phyloP scores from a whole-genome alignment of 305 asterid species.

The Fraxinus floribunda region DNA sequence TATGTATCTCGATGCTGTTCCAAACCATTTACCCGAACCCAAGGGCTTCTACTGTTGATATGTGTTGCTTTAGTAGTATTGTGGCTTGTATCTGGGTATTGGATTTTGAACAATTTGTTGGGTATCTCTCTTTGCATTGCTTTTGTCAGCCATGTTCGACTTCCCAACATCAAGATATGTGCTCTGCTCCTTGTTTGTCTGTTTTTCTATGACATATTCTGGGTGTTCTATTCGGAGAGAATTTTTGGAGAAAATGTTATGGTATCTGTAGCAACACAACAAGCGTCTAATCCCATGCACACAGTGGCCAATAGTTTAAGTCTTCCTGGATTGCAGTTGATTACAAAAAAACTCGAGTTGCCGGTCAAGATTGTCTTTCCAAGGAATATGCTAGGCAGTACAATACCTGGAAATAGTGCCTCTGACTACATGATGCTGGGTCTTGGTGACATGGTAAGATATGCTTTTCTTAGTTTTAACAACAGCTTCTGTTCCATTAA shows the following conservation, averaged over 20 bases:
- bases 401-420: constrained; percentile 65
- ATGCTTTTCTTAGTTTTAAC: neutral
- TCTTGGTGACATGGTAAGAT: constrained; percentile 93
- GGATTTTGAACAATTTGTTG: constrained; percentile 85
- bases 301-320: constrained; percentile 83
- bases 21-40: constrained; percentile 67
- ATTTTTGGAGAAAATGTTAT: constrained; percentile 90
- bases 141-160: constrained; percentile 95
- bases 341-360: constrained; percentile 81
- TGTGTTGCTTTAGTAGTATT: constrained; percentile 55
- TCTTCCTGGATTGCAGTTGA: constrained; percentile 87
- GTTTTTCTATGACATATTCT: constrained; percentile 84
- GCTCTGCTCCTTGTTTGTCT: constrained; percentile 81
- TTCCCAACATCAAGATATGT: constrained; percentile 92
- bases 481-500: neutral
- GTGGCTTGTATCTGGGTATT: constrained; percentile 88
- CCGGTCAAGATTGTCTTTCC: constrained; percentile 98
- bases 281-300: constrained; percentile 87
- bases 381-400: constrained; percentile 75
- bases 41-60: constrained; percentile 47
- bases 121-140: constrained; percentile 95
- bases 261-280: constrained; percentile 96
- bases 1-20: constrained; percentile 79
- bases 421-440: constrained; percentile 95
- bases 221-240: constrained; percentile 95